Evolutionary conservation across 1,284 basidiomycete species (phyloP), one percentile per base, ranked within the genome.

Genomic region (Apiotrichum veenhuisii): DNA sequence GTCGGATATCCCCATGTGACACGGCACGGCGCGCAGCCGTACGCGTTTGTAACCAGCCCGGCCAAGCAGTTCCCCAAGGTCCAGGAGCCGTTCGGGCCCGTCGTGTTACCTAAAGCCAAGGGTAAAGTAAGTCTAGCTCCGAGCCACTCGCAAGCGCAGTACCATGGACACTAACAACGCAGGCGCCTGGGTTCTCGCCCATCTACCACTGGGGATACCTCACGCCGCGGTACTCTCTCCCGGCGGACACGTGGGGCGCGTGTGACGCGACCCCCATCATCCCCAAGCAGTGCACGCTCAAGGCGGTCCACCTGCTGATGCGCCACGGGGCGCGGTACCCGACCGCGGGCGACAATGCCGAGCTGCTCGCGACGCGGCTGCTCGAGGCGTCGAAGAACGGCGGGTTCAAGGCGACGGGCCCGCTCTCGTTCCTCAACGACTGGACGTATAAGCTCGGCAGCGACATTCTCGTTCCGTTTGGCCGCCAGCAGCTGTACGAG

Each of bases 151-250:
- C 17, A 17, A 27, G 44, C 25, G 5, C 8, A 34, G 33, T 14
- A 34, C 9, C 33, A 8, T 4, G 18, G 18, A 14, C 17, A 17
- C 20, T 15, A 10, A 10, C 26, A 33, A 9, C 45, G 15, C 45
- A 42, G 25, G 59, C 18, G n/a, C 33, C 62, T 9, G 51, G 62
- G 18, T 82, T 83, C 64, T 82, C 86, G 69, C 68, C 91, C 38
- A 84, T 89, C 74, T 83, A 82, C 66, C 81, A 83, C 47, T 90
- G 89, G 88, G 90, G 90, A 0, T 91, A 91, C 68, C 74, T 92
- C 40, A 85, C 87, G 0, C 90, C 90, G 10, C 91, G 88, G 87
- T 89, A 87, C 73, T 88, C 86, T 56, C 85, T 89, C 44, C 79
- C 79, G n/a, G 79, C 78, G 30, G 82, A 80, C 12, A 78, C 82